Evolutionary conservation across 176 grass and related monocot species (phyloP).

Genomic region (Panicum miliaceum): DNA sequence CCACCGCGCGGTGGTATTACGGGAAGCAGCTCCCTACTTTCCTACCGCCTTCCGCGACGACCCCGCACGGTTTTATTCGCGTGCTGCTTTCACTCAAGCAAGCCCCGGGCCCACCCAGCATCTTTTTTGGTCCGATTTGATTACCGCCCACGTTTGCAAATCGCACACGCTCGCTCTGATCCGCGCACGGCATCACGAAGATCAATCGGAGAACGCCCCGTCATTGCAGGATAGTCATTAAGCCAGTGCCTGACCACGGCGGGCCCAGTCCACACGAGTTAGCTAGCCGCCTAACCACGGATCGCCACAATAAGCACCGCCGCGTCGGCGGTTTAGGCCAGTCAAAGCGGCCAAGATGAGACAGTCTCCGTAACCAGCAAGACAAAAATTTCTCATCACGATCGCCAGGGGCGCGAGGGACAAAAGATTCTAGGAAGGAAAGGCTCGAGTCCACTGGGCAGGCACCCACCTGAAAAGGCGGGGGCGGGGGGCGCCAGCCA

Average conservation of each 20-base stretch:
- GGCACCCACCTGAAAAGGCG: slow-evolving; percentile 5
- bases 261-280: not conserved
- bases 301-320: not conserved
- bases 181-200: not conserved
- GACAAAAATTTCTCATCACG: no score
- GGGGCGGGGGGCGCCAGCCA: slow-evolving; percentile 19
- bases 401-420: not conserved
- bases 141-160: not conserved
- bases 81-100: not conserved
- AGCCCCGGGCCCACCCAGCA: not conserved
- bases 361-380: not conserved
- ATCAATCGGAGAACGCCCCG: not conserved
- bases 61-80: not conserved
- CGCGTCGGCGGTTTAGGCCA: not conserved
- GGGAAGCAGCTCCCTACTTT: not conserved
- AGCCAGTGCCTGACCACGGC: not conserved
- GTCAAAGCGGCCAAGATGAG: slow-evolving; percentile 2
- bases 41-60: not conserved
- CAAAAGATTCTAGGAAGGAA: not conserved
- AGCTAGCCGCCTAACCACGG: slow-evolving; percentile 25
- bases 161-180: not conserved
- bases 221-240: not conserved
- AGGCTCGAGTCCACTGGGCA: not conserved
- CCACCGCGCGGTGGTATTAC: not conserved
- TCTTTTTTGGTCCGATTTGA: not conserved